Evolutionary conservation across 345 rosid species (phyloP).

Genomic region (Heritiera littoralis): DNA sequence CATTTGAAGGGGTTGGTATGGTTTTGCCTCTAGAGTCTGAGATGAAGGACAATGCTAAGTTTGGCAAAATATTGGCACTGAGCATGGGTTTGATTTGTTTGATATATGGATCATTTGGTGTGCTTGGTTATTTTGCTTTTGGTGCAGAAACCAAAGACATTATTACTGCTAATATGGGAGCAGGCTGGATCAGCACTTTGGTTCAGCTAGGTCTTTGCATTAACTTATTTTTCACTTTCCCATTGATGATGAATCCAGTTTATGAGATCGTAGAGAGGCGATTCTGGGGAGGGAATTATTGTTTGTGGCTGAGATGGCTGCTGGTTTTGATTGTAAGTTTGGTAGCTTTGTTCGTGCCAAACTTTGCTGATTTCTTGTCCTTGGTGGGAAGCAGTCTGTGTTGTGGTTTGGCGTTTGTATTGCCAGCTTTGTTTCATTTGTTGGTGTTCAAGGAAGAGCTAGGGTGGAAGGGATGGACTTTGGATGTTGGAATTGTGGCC

Average conservation of each 20-base stretch:
- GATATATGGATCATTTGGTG: conserved; percentile 68
- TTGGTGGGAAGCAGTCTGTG: conserved; percentile 90
- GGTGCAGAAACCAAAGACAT: conserved; percentile 71
- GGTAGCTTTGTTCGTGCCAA: conserved; percentile 76
- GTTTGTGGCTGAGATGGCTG: conserved; percentile 80
- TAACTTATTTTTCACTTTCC: conserved; percentile 88
- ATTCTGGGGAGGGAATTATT: conserved; percentile 54
- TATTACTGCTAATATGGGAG: conserved; percentile 72
- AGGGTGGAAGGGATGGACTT: conserved; percentile 51
- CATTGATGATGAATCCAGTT: conserved; percentile 91
- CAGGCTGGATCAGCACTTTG: conserved; percentile 54
- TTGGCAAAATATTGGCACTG: conserved; percentile 53
- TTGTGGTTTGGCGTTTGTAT: conserved; percentile 71
- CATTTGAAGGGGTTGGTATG: conserved; percentile 84
- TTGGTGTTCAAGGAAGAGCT: conserved; percentile 74
- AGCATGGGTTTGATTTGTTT: conserved; percentile 59
- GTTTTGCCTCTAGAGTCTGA: conserved; percentile 76
- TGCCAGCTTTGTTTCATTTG: conserved; percentile 81
- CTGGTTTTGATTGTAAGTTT: conserved; percentile 61
- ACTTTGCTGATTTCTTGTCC: conserved; percentile 84
- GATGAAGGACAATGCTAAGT: conserved; percentile 53
- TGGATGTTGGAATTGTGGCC: conserved; percentile 52
- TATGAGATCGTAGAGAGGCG: conserved; percentile 85
- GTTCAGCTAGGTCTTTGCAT: conserved; percentile 83
- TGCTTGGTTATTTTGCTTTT: conserved; percentile 77